A percentile compares a stretch with the other conserved stretches of the same genome.
Conservation (phyloP, 768 basidiomycete genomes). For the Naganishia randhawae region DNA sequence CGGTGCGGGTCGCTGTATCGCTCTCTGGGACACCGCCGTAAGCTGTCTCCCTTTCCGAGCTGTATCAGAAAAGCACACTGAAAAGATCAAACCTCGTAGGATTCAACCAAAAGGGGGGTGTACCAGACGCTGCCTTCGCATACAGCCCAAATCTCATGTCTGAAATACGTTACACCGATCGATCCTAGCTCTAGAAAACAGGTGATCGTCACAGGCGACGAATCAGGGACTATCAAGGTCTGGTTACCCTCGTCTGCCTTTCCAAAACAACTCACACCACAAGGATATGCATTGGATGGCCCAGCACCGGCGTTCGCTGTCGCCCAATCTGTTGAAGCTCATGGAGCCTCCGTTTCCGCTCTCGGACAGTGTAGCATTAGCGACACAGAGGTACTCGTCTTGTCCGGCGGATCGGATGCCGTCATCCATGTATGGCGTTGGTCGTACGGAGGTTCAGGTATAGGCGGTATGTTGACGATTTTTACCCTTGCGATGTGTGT, state of each 20-base stretch:
- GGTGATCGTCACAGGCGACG: conserved; percentile 68
- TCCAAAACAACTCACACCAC: conserved; percentile 31
- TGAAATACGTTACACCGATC: conserved; percentile 59
- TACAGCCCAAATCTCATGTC: conserved; percentile 67
- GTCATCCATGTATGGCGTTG: conserved; percentile 70
- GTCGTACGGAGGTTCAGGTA: conserved; percentile 30
- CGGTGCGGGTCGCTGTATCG: conserved; percentile 59
- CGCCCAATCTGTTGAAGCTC: conserved; percentile 57
- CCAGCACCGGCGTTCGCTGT: conserved; percentile 24
- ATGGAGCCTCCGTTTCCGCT: conserved; percentile 66
- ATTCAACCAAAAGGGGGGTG: conserved; percentile 58
- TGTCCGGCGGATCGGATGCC: conserved; percentile 81
- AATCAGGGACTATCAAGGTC: conserved; percentile 62
- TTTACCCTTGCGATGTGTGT: not conserved
- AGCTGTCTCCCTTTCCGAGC: conserved; percentile 33
- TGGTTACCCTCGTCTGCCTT: conserved; percentile 56
- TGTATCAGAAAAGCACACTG: not conserved
- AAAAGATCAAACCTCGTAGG: conserved; percentile 50
- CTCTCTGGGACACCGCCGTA: conserved; percentile 62
- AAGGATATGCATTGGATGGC: not conserved
- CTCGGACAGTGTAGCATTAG: conserved; percentile 53
- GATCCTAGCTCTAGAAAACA: not conserved
- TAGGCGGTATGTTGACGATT: not conserved
- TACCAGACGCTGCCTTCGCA: conserved; percentile 72
- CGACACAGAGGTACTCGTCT: conserved; percentile 52